Base-by-base conservation (phyloP, 768 basidiomycete genomes). In the Mycena belliarum region DNA sequence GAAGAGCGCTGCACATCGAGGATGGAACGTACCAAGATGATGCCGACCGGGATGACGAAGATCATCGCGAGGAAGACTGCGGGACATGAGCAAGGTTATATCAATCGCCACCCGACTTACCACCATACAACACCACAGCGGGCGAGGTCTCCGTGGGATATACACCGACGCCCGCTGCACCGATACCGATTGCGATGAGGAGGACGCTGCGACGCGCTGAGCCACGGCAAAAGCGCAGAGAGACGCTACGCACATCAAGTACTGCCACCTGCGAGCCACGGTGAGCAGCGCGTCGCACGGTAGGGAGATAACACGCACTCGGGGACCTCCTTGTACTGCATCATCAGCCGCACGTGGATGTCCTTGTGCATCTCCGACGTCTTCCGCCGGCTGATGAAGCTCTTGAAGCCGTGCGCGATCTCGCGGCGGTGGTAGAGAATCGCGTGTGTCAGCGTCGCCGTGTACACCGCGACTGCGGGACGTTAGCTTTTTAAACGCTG, bases 251-350 rank as follows among this genome's bases (percentile, higher is more conserved):
- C 38, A 52, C 61, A 63, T 8, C 23, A 70, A 63, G 63, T 81
- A 82, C 73, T 78, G 79, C 75, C 73, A 80, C 32, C 74, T 70
- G n/a, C n/a, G n/a, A n/a, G n/a, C n/a, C n/a, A n/a, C n/a, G n/a
- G n/a, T 37, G 37, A 37, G 16, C 37, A 37, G 16, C 11, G 16
- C 37, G 18, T 16, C 6, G 6, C 29, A 32, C n/a, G n/a, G n/a
- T n/a, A n/a, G n/a, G n/a, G n/a, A n/a, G n/a, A 32, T 7, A 7
- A 32, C 29, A 7, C 7, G 7, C 29, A 32, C 29, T 32, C 29
- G 29, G 29, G 29, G 14, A 78, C 76, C 20, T 66, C 69, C 18
- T 46, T 69, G 57, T 80, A 79, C 45, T 57, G 65, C 49, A 65
- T 64, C 74, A 79, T 80, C 42, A 80, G 70, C 26, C 76, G 72